phyloP scores from a whole-genome alignment of 495 filamentous ascomycete genomes.

The Daldinia concentrica region DNA sequence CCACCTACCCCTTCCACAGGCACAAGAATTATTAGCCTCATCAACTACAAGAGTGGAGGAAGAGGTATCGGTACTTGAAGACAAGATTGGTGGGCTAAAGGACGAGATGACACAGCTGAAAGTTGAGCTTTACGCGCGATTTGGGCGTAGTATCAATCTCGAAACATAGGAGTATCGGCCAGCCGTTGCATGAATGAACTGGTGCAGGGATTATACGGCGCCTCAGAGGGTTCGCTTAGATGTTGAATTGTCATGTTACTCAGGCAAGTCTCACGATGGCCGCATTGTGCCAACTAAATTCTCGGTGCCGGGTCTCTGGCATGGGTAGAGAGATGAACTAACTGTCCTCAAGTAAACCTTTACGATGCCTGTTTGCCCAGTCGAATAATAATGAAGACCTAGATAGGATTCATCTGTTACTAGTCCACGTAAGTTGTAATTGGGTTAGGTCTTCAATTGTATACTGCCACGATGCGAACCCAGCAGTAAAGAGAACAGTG shows the following conservation, averaged over 20 bases:
- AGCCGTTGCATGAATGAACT: background rate
- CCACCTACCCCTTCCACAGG: slow-evolving; percentile 81
- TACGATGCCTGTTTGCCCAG: background rate
- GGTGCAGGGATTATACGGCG: background rate
- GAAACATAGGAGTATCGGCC: slow-evolving; percentile 73
- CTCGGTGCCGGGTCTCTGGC: background rate
- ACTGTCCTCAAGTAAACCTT: background rate
- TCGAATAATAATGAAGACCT: background rate
- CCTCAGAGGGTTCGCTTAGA: background rate
- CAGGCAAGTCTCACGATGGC: background rate
- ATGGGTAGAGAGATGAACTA: background rate
- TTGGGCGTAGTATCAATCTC: slow-evolving; percentile 94
- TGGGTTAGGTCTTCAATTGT: background rate
- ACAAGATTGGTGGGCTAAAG: slow-evolving; percentile 73
- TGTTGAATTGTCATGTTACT: background rate
- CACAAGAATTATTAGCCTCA: slow-evolving; percentile 79
- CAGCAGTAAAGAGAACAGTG: background rate
- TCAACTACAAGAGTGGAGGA: slow-evolving; percentile 76
- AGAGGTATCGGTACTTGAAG: slow-evolving; percentile 79
- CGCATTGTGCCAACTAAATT: background rate
- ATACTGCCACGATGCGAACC: background rate
- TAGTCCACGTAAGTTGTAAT: background rate
- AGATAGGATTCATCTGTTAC: background rate
- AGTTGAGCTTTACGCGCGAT: slow-evolving; percentile 89
- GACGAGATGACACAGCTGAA: slow-evolving; percentile 90